Percentiles rank a stretch among this genome's conserved stretches.
Evolutionary conservation across 305 asterid species (phyloP).

Genomic region (Solanum hybrid): DNA sequence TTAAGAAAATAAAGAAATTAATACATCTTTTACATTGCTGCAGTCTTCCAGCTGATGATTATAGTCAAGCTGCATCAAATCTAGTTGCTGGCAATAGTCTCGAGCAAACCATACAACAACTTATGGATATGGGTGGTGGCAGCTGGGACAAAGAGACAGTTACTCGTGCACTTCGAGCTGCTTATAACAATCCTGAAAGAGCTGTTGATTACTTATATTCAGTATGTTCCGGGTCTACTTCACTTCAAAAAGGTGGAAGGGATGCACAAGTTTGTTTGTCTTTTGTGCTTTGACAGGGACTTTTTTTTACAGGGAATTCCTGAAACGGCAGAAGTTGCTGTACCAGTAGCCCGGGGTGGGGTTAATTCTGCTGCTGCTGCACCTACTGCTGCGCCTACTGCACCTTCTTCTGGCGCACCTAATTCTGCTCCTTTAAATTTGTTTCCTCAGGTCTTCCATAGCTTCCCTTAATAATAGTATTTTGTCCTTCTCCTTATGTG

Average conservation of each 20-base stretch:
- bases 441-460: constrained; percentile 67
- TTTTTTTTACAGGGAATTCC: constrained; percentile 59
- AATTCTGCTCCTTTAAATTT: constrained; percentile 84
- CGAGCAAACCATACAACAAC: constrained; percentile 71
- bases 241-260: neutral
- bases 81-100: constrained; percentile 46
- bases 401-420: constrained; percentile 55
- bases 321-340: constrained; percentile 59
- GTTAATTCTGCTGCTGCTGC: constrained; percentile 22
- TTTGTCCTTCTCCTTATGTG: constrained; percentile 11
- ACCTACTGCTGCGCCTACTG: constrained; percentile 21
- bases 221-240: constrained; percentile 30
- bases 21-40: constrained; percentile 6
- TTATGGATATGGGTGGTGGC: constrained; percentile 92
- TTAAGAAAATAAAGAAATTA: neutral
- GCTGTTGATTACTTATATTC: constrained; percentile 92
- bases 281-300: neutral
- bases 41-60: constrained; percentile 35
- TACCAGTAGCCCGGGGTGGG: constrained; percentile 41
- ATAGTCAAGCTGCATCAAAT: constrained; percentile 52
- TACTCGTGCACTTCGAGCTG: constrained; percentile 78
- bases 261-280: neutral
- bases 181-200: constrained; percentile 87
- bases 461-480: constrained; percentile 6
- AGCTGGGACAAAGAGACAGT: constrained; percentile 85